Percentiles rank a stretch among this genome's conserved stretches.
Conservation (phyloP, 306 rosid genomes). For the Geum urbanum region DNA sequence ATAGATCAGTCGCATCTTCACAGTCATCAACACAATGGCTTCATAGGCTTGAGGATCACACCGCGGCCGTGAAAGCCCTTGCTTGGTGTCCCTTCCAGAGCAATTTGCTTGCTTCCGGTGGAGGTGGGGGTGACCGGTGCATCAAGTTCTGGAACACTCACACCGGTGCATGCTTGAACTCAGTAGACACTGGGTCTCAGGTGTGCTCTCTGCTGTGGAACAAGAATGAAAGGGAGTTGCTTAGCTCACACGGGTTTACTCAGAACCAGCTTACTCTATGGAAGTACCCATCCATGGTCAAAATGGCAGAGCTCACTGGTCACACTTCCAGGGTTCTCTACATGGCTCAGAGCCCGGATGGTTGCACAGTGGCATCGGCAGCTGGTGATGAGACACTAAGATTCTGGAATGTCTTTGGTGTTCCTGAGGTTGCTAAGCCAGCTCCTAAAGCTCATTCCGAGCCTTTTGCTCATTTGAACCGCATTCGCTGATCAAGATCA, state of each 20-base stretch:
- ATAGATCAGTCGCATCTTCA: slow-evolving; percentile 50
- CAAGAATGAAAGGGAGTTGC: slow-evolving; percentile 83
- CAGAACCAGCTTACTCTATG: slow-evolving; percentile 77
- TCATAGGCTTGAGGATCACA: slow-evolving; percentile 66
- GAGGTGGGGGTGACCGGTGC: slow-evolving; percentile 65
- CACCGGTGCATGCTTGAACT: slow-evolving; percentile 72
- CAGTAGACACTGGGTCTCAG: slow-evolving; percentile 69
- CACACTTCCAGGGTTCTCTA: slow-evolving; percentile 76
- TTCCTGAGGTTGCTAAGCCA: slow-evolving; percentile 45
- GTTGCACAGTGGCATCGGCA: slow-evolving; percentile 49
- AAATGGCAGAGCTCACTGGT: slow-evolving; percentile 71
- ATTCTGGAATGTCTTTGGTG: slow-evolving; percentile 48
- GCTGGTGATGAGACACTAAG: slow-evolving; percentile 45
- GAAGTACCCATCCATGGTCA: slow-evolving; percentile 86
- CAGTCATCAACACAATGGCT: slow-evolving; percentile 64
- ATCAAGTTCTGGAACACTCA: slow-evolving; percentile 80
- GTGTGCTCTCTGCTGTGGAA: slow-evolving; percentile 74
- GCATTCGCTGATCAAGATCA: slow-evolving; percentile 27
- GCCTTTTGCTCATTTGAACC: slow-evolving; percentile 42
- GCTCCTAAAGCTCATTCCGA: slow-evolving; percentile 35
- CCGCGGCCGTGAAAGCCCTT: slow-evolving; percentile 72
- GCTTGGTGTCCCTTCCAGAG: slow-evolving; percentile 88
- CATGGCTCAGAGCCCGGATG: slow-evolving; percentile 63
- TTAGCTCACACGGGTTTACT: slow-evolving; percentile 77
- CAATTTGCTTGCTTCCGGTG: slow-evolving; percentile 63